Conservation (phyloP, 2,329 filamentous ascomycete genomes). For the Periglandula ipomoeae region DNA sequence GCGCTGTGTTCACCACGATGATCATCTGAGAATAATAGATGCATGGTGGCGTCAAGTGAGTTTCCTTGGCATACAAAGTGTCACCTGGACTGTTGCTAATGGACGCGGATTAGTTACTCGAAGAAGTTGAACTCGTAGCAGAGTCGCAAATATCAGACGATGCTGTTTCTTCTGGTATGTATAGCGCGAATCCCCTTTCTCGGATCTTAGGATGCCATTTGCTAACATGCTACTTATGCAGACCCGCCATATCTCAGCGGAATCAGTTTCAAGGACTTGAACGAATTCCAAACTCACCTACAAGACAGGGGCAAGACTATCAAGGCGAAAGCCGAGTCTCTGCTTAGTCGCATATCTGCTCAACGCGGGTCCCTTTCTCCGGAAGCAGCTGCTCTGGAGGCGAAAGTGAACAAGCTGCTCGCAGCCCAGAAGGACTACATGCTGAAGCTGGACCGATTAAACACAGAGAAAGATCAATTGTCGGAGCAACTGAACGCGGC, state of each 20-base stretch:
- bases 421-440: conserved; percentile 75
- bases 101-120: conserved; percentile 39
- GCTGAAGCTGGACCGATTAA: conserved; percentile 64
- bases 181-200: background rate
- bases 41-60: conserved; percentile 88
- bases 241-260: conserved; percentile 48
- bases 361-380: conserved; percentile 48
- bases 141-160: conserved; percentile 32
- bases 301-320: conserved; percentile 68
- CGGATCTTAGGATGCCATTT: background rate
- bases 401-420: conserved; percentile 64
- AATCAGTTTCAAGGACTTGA: conserved; percentile 51
- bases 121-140: conserved; percentile 54
- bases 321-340: conserved; percentile 58
- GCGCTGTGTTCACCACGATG: conserved; percentile 73
- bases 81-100: conserved; percentile 3
- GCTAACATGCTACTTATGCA: conserved; percentile 22
- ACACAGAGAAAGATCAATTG: conserved; percentile 72
- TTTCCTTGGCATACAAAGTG: conserved; percentile 8
- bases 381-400: conserved; percentile 64
- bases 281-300: conserved; percentile 75
- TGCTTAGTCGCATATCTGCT: conserved; percentile 51
- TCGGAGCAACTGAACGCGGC: conserved; percentile 82
- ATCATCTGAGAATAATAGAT: conserved; percentile 85
- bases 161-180: conserved; percentile 16